Percentiles rank a stretch among this genome's conserved stretches.
Conservation (phyloP, 495 filamentous ascomycete species). For the Aspergillus biplanus region DNA sequence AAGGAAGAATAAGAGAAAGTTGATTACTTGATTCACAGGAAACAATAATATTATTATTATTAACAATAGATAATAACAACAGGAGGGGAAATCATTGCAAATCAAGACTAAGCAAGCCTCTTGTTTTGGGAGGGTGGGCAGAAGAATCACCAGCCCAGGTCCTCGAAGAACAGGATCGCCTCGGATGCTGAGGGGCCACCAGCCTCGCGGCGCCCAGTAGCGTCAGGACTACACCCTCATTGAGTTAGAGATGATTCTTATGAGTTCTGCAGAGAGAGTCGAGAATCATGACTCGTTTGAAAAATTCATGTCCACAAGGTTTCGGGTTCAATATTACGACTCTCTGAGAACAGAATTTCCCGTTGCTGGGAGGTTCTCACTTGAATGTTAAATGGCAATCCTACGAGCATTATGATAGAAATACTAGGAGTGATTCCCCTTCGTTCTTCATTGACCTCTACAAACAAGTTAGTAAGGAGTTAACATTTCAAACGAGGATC, state of each 20-base stretch:
- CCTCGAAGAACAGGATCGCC: conserved; percentile 12
- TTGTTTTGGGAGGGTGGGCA: neutral
- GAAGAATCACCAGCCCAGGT: conserved; percentile 9
- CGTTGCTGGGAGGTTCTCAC: too few relatives aligned
- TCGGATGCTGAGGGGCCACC: conserved; percentile 21
- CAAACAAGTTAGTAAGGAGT: too few relatives aligned
- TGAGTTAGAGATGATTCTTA: neutral
- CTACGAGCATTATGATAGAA: too few relatives aligned
- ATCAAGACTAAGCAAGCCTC: neutral
- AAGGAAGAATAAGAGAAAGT: neutral
- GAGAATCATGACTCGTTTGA: too few relatives aligned
- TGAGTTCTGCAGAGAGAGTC: neutral
- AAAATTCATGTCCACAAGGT: too few relatives aligned
- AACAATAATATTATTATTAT: neutral
- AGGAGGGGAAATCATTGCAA: neutral
- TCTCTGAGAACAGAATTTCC: too few relatives aligned
- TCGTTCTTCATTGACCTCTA: too few relatives aligned
- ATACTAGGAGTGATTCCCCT: too few relatives aligned
- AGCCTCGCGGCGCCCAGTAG: conserved; percentile 15
- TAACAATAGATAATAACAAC: neutral
- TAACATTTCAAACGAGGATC: too few relatives aligned
- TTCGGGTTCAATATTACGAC: too few relatives aligned
- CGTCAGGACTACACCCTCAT: neutral
- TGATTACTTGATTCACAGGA: neutral
- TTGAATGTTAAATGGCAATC: too few relatives aligned